Percentiles rank a stretch among this genome's conserved stretches.
phyloP scores from a whole-genome alignment of 2,329 filamentous ascomycete species.

The Penicillium italicum region DNA sequence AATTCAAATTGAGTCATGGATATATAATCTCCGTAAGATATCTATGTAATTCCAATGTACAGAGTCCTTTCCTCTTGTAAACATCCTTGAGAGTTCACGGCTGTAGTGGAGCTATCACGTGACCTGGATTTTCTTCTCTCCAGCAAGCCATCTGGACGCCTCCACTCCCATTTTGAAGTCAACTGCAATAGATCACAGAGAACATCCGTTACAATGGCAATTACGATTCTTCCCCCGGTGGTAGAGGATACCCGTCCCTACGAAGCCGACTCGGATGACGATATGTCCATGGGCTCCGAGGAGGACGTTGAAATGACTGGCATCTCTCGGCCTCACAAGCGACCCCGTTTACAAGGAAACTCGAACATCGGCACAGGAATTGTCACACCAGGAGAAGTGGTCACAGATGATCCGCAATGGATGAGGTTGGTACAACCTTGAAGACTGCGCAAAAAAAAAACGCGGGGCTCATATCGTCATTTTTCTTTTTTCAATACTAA shows the following conservation, averaged over 20 bases:
- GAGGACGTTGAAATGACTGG: slow-evolving; percentile 35
- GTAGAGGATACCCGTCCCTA: slow-evolving; percentile 32
- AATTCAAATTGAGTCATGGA: background rate
- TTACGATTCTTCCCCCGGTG: slow-evolving; percentile 56
- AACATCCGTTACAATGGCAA: slow-evolving; percentile 47
- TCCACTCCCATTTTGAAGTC: background rate
- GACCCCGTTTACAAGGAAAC: slow-evolving; percentile 28
- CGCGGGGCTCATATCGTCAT: background rate
- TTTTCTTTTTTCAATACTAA: slow-evolving; percentile 9
- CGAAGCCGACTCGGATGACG: slow-evolving; percentile 46
- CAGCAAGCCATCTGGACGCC: background rate
- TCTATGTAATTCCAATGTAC: background rate
- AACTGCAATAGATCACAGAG: background rate
- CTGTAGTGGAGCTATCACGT: slow-evolving; percentile 15
- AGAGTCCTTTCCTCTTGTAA: background rate
- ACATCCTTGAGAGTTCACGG: background rate
- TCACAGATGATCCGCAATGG: slow-evolving; percentile 93
- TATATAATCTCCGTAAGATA: background rate
- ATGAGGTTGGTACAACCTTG: slow-evolving; percentile 56
- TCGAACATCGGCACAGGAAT: slow-evolving; percentile 48
- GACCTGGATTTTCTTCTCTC: slow-evolving; percentile 6
- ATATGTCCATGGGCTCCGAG: slow-evolving; percentile 49
- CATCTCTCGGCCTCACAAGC: slow-evolving; percentile 38
- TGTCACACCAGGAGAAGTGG: slow-evolving; percentile 82
- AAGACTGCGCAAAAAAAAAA: background rate